Base-by-base conservation (phyloP, 2,329 filamentous ascomycete species). In the Epichloe elymi region DNA sequence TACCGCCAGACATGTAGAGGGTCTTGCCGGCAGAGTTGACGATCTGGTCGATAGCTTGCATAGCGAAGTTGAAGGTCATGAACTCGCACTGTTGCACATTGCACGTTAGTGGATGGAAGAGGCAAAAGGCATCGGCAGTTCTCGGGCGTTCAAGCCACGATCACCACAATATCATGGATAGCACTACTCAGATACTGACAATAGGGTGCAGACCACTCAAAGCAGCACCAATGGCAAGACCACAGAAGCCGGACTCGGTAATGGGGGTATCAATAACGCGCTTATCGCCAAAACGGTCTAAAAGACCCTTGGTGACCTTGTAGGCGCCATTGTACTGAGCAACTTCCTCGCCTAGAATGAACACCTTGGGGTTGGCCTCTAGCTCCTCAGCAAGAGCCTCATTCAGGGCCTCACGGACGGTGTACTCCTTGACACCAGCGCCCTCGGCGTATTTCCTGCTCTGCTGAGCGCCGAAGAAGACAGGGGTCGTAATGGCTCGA, bases 61-160 rank as follows among this genome's bases (percentile, higher is more conserved):
- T 98, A 71, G 93, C 91, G 69, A 97, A 97, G 82, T 98, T 98
- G 83, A 95, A 97, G 65, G 93, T 98, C 93, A 98, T 98, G 80
- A 98, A 98, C 76, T 98, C 93, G 80, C 86, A 93, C 88, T 93
- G 59, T 49, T 8, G 55, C 4, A 19, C 23, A 23, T 14, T 23
- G 36, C 19, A 30, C 19, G 46, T 38, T 26, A 52, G 42, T 19
- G 43, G 55, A 48, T 51, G 52, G 48, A 26, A 10, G 12, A 33
- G 19, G 14, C n/a, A 46, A 43, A 8, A 20, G 40, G 41, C 41
- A 12, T 37, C 14, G 17, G 23, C 15, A 17, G 35, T 12, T 12
- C 4, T 33, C 8, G 19, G 23, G 12, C 2, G n/a, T 17, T 40
- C 1, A 11, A 46, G 14, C 7, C 33, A 4, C 26, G 26, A 17